Base-by-base conservation (phyloP, 345 rosid species). In the Gossypium herbaceum region DNA sequence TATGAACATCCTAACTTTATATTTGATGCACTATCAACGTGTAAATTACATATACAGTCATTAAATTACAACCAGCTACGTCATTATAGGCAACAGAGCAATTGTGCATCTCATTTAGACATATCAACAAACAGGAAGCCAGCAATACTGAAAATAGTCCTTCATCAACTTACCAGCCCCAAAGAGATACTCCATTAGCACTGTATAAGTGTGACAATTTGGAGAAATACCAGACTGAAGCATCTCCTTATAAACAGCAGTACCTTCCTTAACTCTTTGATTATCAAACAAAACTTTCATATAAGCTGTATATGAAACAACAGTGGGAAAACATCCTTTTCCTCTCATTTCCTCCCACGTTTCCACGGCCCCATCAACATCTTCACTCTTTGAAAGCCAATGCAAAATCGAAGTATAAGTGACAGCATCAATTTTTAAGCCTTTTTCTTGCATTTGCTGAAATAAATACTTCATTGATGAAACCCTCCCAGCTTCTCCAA, bases 401-500 rank as follows among this genome's bases (percentile, higher is more conserved):
- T 94, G 94, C 89, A 94, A 85, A 20, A 88, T 0, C 69, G 94
- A 90, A 43, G 96, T 94, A 72, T 92, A 89, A 55, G 98, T 88
- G 17, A 90, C 96, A 15, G 84, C 84, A 75, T 90, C 98, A 52
- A 90, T 82, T 68, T 76, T 71, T 10, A 90, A 73, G 11, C 88
- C 97, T 57, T 83, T 86, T 50, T 86, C 88, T 59, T 81, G 84
- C 98, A 94, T 94, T 48, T 81, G 82, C 67, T 79, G 56, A 51
- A 87, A 94, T 50, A 92, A 84, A 25, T 82, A 79, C 71, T 73
- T 83, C 96, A 92, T 90, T 2, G 93, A 89, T 12, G 86, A 82
- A 58, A 92, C 78, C 76, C 94, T 85, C 69, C 92, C 92, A 1
- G 97, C 97, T 82, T 92, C 97, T 7, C 98, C 98, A 79, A 94